Base-by-base conservation (phyloP, 2,329 filamentous ascomycete genomes). In the Aspergillus transmontanensis region DNA sequence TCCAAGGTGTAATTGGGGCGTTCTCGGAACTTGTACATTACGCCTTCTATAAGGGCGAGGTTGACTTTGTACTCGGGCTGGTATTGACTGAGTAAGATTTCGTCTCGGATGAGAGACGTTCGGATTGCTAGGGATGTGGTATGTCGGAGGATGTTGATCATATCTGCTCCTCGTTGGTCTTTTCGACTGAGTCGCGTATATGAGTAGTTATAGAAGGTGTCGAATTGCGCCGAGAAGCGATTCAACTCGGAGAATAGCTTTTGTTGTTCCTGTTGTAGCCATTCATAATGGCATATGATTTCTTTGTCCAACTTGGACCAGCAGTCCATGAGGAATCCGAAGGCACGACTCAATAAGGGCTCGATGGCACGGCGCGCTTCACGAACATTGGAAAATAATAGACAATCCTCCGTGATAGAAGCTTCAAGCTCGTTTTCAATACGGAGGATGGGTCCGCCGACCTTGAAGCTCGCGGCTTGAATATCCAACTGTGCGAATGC, bases 401-500 rank as follows among this genome's bases (percentile, higher is more conserved):
- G 19, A 14, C 21, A 10, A 14, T 46, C 34, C 19, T 53, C 30
- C 36, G 21, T 30, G 21, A 19, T 9, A 6, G n/a, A 53, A 4
- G 23, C 11, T 14, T 39, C 36, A 5, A 56, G 28, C 19, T 55
- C 39, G 4, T 58, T 10, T 43, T 62, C 60, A 5, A 55, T 21
- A 14, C 34, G 30, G 0, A 62, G 36, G 5, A 62, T 26, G 0
- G 60, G 48, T 1, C 60, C 60, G 2, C 58, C 34, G 2, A 30
- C 9, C 6, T 36, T 39, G 34, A 54, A 59, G 19, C 23, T 58
- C 11, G 56, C 48, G 21, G 55, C 48, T 50, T 62, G 56, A 19
- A 46, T 59, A 9, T 62, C 60, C 4, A 62, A 36, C 10, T 59
- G 60, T n/a, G 39, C 23, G 39, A 62, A 62, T 4, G 56, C 56